Evolutionary conservation across 192 early-diverging fungal genomes (phyloP).

Genomic region (Umbelopsis sp.): DNA sequence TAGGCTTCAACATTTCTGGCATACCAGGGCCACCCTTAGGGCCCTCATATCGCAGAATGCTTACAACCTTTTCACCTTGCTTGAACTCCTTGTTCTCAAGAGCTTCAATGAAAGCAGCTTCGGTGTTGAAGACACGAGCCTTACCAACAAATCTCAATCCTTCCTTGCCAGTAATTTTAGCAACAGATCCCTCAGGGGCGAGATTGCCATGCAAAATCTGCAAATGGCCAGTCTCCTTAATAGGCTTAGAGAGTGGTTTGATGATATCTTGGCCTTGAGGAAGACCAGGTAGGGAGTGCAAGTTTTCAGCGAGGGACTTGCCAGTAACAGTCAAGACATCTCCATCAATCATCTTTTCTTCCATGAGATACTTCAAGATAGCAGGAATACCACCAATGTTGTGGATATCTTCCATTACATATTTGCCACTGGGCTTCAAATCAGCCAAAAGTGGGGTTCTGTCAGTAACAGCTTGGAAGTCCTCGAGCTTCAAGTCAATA

Average conservation of each 20-base stretch:
- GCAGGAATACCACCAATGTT: slow-evolving; percentile 92
- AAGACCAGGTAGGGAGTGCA: slow-evolving; percentile 76
- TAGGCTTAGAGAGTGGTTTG: slow-evolving; percentile 76
- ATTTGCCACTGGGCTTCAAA: slow-evolving; percentile 97
- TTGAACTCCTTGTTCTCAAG: slow-evolving; percentile 85
- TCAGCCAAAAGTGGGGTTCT: slow-evolving; percentile 95
- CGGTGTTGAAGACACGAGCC: slow-evolving; percentile 91
- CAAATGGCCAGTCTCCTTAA: slow-evolving; percentile 94
- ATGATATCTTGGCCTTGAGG: slow-evolving; percentile 87
- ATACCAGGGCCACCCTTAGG: slow-evolving; percentile 99
- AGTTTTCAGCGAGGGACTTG: slow-evolving; percentile 94
- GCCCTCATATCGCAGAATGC: slow-evolving; percentile 96
- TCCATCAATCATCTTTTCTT: slow-evolving; percentile 84
- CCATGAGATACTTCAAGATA: slow-evolving; percentile 91
- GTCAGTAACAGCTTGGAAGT: slow-evolving; percentile 94
- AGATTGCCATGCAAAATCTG: slow-evolving; percentile 94
- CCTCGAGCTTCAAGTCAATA: slow-evolving; percentile 85
- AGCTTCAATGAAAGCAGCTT: slow-evolving; percentile 89
- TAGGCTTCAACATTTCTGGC: slow-evolving; percentile 99
- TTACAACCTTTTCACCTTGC: slow-evolving; percentile 86
- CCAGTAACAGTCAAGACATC: slow-evolving; percentile 95
- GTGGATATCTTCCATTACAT: slow-evolving; percentile 98
- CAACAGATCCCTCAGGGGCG: slow-evolving; percentile 94
- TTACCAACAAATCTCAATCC: slow-evolving; percentile 86
- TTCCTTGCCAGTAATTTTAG: slow-evolving; percentile 99